A percentile compares a stretch with the other conserved stretches of the same genome.
These are phyloP conservation scores for Teunomyces barrocoloradensis DNA, from an alignment of 805 yeast genomes.

Conservation along the genomic window DNA sequence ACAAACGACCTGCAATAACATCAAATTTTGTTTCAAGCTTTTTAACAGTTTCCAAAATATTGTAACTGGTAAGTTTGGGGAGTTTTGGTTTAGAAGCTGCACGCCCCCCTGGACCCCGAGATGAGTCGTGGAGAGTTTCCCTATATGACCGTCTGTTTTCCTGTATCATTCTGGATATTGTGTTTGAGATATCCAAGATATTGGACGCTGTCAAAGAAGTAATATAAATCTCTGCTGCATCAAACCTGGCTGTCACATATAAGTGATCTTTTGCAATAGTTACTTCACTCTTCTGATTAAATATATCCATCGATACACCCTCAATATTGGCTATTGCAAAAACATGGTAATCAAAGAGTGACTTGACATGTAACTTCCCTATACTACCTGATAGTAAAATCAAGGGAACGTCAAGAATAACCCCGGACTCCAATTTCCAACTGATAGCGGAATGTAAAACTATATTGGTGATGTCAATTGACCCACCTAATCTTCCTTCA, in stretches of 20 bases:
- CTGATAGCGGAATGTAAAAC: conserved; percentile 62
- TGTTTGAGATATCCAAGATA: conserved; percentile 70
- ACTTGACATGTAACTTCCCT: conserved; percentile 52
- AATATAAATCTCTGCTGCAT: conserved; percentile 56
- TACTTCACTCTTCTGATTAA: conserved; percentile 61
- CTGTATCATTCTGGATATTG: conserved; percentile 66
- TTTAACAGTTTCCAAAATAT: conserved; percentile 30
- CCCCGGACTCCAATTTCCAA: conserved; percentile 55
- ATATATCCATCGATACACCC: conserved; percentile 51
- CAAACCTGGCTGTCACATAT: conserved; percentile 48
- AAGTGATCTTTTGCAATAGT: conserved; percentile 58
- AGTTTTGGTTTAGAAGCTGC: background rate
- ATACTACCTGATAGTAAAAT: conserved; percentile 61
- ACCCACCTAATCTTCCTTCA: conserved; percentile 80
- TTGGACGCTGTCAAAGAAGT: conserved; percentile 88
- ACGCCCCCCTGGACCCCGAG: conserved; percentile 12
- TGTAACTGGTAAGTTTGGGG: conserved; percentile 6
- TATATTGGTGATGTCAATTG: conserved; percentile 47
- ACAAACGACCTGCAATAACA: conserved; percentile 54
- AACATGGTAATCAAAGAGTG: conserved; percentile 82
- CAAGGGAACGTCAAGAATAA: conserved; percentile 57
- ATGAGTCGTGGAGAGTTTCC: conserved; percentile 69
- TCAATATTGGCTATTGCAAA: conserved; percentile 63
- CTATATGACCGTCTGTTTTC: conserved; percentile 71
- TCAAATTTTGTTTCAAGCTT: conserved; percentile 66